Base-by-base conservation (phyloP, 768 basidiomycete species). In the Lactarius deliciosus region DNA sequence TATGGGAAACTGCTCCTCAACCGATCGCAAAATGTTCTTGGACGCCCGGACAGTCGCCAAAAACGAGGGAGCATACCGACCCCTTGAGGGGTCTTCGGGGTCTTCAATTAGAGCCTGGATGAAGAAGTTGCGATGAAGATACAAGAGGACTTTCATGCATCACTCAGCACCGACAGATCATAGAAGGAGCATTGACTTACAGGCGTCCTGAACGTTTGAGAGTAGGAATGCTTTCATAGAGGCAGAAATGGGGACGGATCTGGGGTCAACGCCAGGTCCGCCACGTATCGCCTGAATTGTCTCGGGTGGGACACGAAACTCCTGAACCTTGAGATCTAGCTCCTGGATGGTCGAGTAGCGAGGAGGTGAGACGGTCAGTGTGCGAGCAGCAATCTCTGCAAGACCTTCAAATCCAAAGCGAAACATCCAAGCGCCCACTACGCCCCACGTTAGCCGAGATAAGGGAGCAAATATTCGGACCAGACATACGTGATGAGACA, bases 321-420 rank as follows among this genome's bases (percentile, higher is more conserved):
- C 86, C 60, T 86, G 84, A 18, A 92, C 84, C 73, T 81, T 84
- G 25, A 72, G 70, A 71, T 86, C 85, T 7, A 87, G 73, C 10
- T 81, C 82, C 54, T 83, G 73, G 59, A 86, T 75, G 3, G 74
- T 69, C 43, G 81, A 78, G 69, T 86, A 86, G 34, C 80, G 83
- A 0, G 89, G 89, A 3, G 86, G 78, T 66, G 88, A 85, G 0
- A 88, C 82, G 0, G 85, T 85, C 36, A 90, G 75, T 0, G 88
- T 89, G 15, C 82, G 81, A 6, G 83, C 75, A 0, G 84, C 82
- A 5, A 91, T 85, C 6, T 88, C 86, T 0, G 88, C 81, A 2
- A 89, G 84, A 65, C 85, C 85, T 70, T 91, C 86, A 3, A 80
- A 76, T 0, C 88, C 83, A 72, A 91, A 92, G 10, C 83, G 83